Evolutionary conservation across 2,329 filamentous ascomycete species (phyloP).

Genomic region (Lecanicillium sp.): DNA sequence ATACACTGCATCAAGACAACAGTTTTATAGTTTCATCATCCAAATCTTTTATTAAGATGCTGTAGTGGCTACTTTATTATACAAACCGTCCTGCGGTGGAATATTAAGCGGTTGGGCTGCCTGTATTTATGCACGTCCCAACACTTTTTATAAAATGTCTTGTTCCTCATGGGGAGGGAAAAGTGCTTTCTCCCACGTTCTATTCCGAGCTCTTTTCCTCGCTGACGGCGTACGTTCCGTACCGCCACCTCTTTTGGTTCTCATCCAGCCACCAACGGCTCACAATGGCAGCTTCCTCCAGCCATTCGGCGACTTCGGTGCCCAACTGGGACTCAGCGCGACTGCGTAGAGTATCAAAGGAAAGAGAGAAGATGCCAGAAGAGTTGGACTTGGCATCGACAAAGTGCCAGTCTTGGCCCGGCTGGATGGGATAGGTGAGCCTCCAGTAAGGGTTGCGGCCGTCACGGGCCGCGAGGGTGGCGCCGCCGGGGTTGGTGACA

Average conservation of each 20-base stretch:
- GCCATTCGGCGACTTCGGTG: constrained; percentile 11
- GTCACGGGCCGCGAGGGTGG: constrained; percentile 19
- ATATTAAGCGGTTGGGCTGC: neutral
- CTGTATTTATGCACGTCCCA: neutral
- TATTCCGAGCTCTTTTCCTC: neutral
- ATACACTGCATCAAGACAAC: too few relatives aligned
- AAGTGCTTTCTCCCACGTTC: neutral
- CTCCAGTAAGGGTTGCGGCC: constrained; percentile 19
- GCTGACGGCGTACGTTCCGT: constrained; percentile 17
- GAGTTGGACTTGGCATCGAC: constrained; percentile 7
- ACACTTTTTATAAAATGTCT: neutral
- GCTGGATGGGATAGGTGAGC: constrained; percentile 21
- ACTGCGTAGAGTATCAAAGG: constrained; percentile 8
- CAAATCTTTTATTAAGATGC: neutral
- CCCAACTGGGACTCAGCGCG: constrained; percentile 3
- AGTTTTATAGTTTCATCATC: too few relatives aligned
- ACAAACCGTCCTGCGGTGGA: constrained; percentile 1
- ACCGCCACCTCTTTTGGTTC: constrained; percentile 30
- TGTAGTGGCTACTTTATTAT: neutral
- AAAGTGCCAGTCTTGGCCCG: constrained; percentile 16
- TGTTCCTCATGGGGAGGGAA: neutral
- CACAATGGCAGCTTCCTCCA: constrained; percentile 27
- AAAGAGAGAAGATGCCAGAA: constrained; percentile 7
- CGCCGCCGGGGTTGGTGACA: constrained; percentile 23
- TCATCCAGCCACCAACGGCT: constrained; percentile 32